Evolutionary conservation across 495 filamentous ascomycete species (phyloP), one percentile per base, ranked within the genome.

Genomic region (Pyronema omphalodes): DNA sequence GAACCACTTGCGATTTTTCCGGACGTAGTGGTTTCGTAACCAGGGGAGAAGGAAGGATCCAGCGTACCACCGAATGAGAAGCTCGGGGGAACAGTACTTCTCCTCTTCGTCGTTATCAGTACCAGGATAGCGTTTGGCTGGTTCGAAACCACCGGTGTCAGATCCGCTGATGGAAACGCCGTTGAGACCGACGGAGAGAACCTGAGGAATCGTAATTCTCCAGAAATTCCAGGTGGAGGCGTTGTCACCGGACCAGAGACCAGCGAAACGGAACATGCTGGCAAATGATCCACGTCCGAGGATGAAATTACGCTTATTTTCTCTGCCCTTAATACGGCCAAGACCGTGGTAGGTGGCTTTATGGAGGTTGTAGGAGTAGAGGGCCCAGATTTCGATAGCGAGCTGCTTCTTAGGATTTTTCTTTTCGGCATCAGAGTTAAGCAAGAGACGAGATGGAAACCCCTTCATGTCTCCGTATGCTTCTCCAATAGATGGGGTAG

Each of bases 211-310:
- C 11, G 60, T 55, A 36, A 67, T 66, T 18, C 40, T 48, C 19
- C 40, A 61, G 44, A 59, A 60, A 37, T 63, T 64, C 64, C 64
- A 67, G 18, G 60, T 59, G 9, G 44, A 47, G 7, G 37, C 56
- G 19, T 67, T 67, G 41, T 67, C 64, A 6, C 64, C 64, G 12
- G 64, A 61, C 64, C 64, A 67, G 18, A 67, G 60, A 9, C 64
- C 64, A 15, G 64, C 60, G 49, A 34, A 67, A 11, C 58, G 55
- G 18, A 61, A 48, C 29, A 53, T 50, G 0, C 64, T 60, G 23
- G 64, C 55, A 29, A 57, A 67, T 39, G 60, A 61, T 15, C 64
- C 64, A n/a, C 60, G 52, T 11, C 64, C 60, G 40, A 66, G 55
- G 46, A 67, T 66, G 45, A 66, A 64, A 19, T 67, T 66, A 1